Evolutionary conservation across 225 moss, liverwort and hornwort species (phyloP).

Genomic region (Anthoceros angustus): DNA sequence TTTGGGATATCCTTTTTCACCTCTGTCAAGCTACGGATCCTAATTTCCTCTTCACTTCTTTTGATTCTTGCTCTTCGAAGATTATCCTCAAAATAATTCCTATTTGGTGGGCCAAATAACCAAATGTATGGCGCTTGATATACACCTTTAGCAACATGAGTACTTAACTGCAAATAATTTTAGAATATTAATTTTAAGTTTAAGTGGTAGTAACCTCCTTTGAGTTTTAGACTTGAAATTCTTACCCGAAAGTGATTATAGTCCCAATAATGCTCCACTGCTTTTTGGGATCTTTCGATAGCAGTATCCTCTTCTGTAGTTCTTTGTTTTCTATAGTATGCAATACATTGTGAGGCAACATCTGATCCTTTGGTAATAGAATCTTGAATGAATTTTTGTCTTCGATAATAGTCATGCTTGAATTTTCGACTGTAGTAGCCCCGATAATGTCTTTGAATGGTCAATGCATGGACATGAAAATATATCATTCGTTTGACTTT

Average conservation of each 20-base stretch:
- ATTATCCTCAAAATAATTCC: not conserved
- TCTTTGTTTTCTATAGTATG: not conserved
- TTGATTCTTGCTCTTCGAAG: not conserved
- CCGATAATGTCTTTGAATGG: conserved; percentile 18
- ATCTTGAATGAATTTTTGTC: conserved; percentile 15
- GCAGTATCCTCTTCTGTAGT: not conserved
- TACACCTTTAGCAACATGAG: not conserved
- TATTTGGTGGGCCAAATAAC: not conserved
- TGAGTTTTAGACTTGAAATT: not conserved
- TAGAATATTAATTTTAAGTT: not conserved
- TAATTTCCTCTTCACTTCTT: not conserved
- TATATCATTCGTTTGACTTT: conserved; percentile 20
- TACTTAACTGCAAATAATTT: not conserved
- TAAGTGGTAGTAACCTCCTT: too few species aligned
- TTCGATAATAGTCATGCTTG: conserved; percentile 21
- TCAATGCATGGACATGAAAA: conserved; percentile 20
- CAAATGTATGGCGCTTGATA: not conserved
- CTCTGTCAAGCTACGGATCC: not conserved
- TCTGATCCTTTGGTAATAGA: not conserved
- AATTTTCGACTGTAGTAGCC: conserved; percentile 36
- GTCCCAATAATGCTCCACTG: not conserved
- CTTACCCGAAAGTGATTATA: not conserved
- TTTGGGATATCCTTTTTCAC: not conserved
- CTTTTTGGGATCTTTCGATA: not conserved
- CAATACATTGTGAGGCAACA: not conserved